Percentiles rank a stretch among this genome's conserved stretches.
Conservation (phyloP, 768 basidiomycete genomes). For the Pleurotus salmoneostramineus region DNA sequence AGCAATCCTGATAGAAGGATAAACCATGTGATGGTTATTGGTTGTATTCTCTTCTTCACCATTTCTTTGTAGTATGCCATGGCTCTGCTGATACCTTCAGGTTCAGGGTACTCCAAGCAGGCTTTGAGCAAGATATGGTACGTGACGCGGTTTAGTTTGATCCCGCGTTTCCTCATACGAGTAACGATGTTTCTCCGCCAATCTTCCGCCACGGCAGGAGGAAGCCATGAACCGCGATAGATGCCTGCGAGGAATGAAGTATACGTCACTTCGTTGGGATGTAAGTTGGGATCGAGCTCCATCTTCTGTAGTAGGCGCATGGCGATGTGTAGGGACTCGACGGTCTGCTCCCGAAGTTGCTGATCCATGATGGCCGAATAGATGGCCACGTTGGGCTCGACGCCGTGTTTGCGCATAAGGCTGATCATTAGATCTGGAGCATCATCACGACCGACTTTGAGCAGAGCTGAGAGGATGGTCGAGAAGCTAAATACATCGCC, state of each 20-base stretch:
- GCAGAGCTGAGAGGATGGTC: conserved; percentile 74
- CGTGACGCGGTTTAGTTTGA: conserved; percentile 56
- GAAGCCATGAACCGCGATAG: conserved; percentile 53
- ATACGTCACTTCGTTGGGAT: conserved; percentile 80
- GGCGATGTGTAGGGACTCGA: conserved; percentile 53
- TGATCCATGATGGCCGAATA: conserved; percentile 79
- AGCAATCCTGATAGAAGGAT: conserved; percentile 66
- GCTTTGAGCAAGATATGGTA: conserved; percentile 79
- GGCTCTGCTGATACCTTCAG: conserved; percentile 50
- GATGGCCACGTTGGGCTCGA: conserved; percentile 71
- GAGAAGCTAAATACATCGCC: conserved; percentile 89
- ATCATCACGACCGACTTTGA: conserved; percentile 64
- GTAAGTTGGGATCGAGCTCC: conserved; percentile 50
- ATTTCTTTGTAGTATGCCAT: conserved; percentile 62
- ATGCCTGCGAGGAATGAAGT: conserved; percentile 75
- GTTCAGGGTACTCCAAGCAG: conserved; percentile 47
- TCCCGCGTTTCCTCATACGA: conserved; percentile 53
- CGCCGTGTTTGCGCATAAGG: conserved; percentile 73
- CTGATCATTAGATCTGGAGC: conserved; percentile 60
- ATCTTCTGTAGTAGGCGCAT: conserved; percentile 71
- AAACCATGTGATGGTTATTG: conserved; percentile 71
- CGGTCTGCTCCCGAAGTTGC: conserved; percentile 55
- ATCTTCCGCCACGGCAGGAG: conserved; percentile 37
- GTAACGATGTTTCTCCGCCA: conserved; percentile 46
- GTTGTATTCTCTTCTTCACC: conserved; percentile 39